Evolutionary conservation across 371 early-diverging fungal genomes (phyloP).

Genomic region (Mucor ambiguus): DNA sequence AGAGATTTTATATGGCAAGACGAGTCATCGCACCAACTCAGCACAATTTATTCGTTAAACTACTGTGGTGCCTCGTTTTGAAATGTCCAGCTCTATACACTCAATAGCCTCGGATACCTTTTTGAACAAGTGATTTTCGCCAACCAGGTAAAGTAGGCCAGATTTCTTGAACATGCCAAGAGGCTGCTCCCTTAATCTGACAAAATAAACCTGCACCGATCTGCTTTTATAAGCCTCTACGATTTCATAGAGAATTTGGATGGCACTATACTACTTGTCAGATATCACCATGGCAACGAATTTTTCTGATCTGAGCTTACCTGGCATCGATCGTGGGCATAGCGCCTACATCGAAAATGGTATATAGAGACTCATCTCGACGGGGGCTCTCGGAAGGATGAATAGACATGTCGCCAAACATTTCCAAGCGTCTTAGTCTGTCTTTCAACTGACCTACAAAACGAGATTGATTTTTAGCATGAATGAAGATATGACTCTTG

Average conservation of each 20-base stretch:
- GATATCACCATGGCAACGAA: neutral
- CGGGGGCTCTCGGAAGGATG: constrained; percentile 86
- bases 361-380: constrained; percentile 61
- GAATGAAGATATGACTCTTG: constrained; percentile 1
- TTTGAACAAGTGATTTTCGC: constrained; percentile 63
- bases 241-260: constrained; percentile 86
- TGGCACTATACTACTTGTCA: constrained; percentile 58
- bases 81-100: constrained; percentile 6
- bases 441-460: constrained; percentile 83
- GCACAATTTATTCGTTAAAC: neutral
- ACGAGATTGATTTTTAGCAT: neutral
- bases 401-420: constrained; percentile 85
- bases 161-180: constrained; percentile 69
- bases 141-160: constrained; percentile 68
- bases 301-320: constrained; percentile 22
- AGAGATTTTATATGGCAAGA: constrained; percentile 11
- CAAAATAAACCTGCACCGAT: constrained; percentile 81
- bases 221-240: constrained; percentile 81
- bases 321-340: constrained; percentile 91
- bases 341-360: constrained; percentile 87
- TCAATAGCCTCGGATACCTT: constrained; percentile 61
- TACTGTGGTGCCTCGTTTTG: neutral
- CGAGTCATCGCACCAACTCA: constrained; percentile 15
- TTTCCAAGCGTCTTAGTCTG: constrained; percentile 86
- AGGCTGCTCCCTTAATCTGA: constrained; percentile 73